These are phyloP conservation scores for Flueggea neowawraea DNA, from an alignment of 441 rosid genomes.

Conservation along the genomic window DNA sequence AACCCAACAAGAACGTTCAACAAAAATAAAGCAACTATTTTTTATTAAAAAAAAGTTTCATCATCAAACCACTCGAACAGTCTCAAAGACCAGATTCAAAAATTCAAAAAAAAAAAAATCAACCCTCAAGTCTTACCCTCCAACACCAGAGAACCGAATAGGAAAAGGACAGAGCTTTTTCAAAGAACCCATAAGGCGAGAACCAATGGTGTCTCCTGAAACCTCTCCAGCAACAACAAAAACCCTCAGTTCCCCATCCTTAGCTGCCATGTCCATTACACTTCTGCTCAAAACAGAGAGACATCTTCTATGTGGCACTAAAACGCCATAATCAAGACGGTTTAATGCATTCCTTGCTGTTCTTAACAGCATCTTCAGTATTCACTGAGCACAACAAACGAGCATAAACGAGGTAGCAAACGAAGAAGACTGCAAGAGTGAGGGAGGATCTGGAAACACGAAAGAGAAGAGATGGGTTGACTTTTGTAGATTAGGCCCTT, in stretches of 20 bases:
- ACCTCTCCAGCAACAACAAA: slow-evolving; percentile 85
- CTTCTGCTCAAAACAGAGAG: slow-evolving; percentile 35
- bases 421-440: too few relatives aligned
- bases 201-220: slow-evolving; percentile 79
- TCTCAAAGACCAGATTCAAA: not conserved
- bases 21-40: too few relatives aligned
- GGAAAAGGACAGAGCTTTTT: slow-evolving; percentile 65
- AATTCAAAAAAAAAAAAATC: not conserved
- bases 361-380: slow-evolving; percentile 9
- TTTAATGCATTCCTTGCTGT: slow-evolving; percentile 7
- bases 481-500: too few relatives aligned
- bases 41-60: too few relatives aligned
- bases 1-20: too few relatives aligned
- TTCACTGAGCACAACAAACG: not conserved
- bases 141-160: slow-evolving; percentile 76
- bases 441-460: too few relatives aligned
- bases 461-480: too few relatives aligned
- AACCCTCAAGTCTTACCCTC: slow-evolving; percentile 56
- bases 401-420: too few relatives aligned
- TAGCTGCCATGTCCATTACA: slow-evolving; percentile 38
- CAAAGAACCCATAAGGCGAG: slow-evolving; percentile 85
- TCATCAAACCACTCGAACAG: too few relatives aligned
- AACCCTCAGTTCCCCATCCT: slow-evolving; percentile 71
- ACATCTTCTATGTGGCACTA: slow-evolving; percentile 23
- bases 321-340: slow-evolving; percentile 12